Percentiles rank a stretch among this genome's conserved stretches.
Conservation (phyloP, 805 yeast genomes). For the Zygosaccharomyces bisporus region DNA sequence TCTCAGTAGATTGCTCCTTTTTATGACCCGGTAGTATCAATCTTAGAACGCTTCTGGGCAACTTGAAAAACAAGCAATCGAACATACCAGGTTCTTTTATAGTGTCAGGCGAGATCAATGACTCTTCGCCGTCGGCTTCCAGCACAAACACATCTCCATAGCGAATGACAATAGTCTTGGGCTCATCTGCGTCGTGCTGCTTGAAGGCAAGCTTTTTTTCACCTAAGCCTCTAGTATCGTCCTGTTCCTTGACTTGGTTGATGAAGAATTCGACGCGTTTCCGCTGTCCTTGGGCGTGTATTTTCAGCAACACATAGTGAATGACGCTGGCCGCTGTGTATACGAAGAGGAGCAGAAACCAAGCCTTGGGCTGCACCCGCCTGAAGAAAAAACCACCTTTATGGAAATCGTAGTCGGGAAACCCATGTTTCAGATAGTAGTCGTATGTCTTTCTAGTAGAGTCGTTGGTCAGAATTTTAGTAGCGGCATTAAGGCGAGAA, state of each 20-base stretch:
- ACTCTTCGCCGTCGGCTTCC: conserved; percentile 42
- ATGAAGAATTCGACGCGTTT: conserved; percentile 53
- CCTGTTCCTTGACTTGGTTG: conserved; percentile 47
- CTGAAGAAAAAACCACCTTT: conserved; percentile 54
- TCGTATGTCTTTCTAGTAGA: conserved; percentile 73
- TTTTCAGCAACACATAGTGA: conserved; percentile 54
- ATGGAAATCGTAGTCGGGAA: conserved; percentile 75
- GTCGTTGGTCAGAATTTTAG: conserved; percentile 62
- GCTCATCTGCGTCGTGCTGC: conserved; percentile 43
- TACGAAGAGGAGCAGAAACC: conserved; percentile 49
- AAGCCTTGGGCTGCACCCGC: conserved; percentile 64
- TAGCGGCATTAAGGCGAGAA: conserved; percentile 71
- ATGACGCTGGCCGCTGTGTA: conserved; percentile 49
- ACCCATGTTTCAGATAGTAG: conserved; percentile 75
- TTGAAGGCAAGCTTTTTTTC: conserved; percentile 43
- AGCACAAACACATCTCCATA: conserved; percentile 56
- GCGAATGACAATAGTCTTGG: conserved; percentile 52
- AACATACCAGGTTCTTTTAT: conserved; percentile 46
- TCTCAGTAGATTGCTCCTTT: too few species aligned
- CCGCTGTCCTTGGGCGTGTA: conserved; percentile 54
- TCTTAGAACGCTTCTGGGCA: conserved; percentile 47
- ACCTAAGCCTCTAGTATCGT: conserved; percentile 55
- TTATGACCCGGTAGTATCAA: too few species aligned
- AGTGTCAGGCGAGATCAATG: conserved; percentile 45
- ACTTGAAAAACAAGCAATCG: conserved; percentile 45